phyloP scores from a whole-genome alignment of 139 green algal species.

The Picochlorum sp. region DNA sequence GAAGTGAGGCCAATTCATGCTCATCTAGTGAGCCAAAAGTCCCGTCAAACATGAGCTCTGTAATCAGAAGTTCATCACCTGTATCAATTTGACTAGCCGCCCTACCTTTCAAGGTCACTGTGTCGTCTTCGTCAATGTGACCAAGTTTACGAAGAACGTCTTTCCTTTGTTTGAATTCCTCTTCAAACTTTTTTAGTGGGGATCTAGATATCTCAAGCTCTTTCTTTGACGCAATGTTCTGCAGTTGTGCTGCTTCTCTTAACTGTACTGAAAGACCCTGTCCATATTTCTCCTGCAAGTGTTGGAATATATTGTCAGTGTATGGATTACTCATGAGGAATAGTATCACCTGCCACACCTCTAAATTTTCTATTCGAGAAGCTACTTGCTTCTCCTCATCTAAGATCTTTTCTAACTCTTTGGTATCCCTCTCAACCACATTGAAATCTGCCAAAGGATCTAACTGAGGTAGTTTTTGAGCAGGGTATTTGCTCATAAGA shows the following conservation, averaged over 20 bases:
- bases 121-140: constrained; percentile 58
- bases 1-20: constrained; percentile 50
- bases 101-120: constrained; percentile 64
- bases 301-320: neutral
- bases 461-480: constrained; percentile 53
- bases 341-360: neutral
- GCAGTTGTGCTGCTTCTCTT: constrained; percentile 7
- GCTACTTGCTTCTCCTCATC: neutral
- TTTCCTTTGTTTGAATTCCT: constrained; percentile 49
- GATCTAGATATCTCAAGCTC: constrained; percentile 40
- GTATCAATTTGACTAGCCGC: constrained; percentile 45
- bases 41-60: constrained; percentile 70
- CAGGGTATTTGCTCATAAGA: constrained; percentile 32
- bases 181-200: constrained; percentile 44
- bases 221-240: constrained; percentile 31
- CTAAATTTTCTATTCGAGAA: neutral
- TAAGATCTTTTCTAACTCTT: neutral
- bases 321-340: constrained; percentile 14
- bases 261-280: neutral
- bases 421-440: constrained; percentile 36
- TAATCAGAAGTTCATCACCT: constrained; percentile 67
- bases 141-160: constrained; percentile 76
- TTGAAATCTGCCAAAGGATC: constrained; percentile 82
- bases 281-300: neutral
- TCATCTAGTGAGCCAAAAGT: constrained; percentile 52